These are phyloP conservation scores for Erysimum cheiranthoides DNA, from an alignment of 345 rosid species.

Conservation along the genomic window DNA sequence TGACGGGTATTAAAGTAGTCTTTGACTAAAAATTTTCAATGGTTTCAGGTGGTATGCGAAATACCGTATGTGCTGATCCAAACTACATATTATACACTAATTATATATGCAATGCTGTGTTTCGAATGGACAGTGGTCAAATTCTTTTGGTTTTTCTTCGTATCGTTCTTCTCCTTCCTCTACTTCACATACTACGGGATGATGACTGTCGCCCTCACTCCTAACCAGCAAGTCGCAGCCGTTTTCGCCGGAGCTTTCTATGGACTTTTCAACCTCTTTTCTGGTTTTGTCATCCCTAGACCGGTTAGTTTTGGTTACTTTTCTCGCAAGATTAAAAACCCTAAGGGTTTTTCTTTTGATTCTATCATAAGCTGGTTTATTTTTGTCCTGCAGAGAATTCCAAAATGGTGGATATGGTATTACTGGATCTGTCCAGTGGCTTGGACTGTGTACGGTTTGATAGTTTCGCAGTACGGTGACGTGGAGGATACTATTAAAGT, in stretches of 20 bases:
- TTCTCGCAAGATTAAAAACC: not conserved
- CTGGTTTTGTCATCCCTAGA: slow-evolving; percentile 88
- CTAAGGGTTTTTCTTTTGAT: not conserved
- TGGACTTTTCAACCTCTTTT: slow-evolving; percentile 77
- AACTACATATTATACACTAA: slow-evolving; percentile 62
- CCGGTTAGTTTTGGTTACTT: slow-evolving; percentile 55
- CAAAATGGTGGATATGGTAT: slow-evolving; percentile 94
- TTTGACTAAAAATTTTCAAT: not conserved
- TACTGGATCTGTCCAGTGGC: slow-evolving; percentile 91
- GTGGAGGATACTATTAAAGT: slow-evolving; percentile 47
- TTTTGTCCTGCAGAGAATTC: slow-evolving; percentile 49
- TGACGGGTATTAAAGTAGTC: not conserved
- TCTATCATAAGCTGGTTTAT: not conserved
- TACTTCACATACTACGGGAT: slow-evolving; percentile 96
- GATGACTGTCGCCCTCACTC: slow-evolving; percentile 90
- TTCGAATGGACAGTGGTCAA: slow-evolving; percentile 80
- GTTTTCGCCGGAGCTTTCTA: slow-evolving; percentile 79
- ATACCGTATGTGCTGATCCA: slow-evolving; percentile 76
- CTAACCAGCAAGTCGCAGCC: slow-evolving; percentile 83
- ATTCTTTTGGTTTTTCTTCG: slow-evolving; percentile 83
- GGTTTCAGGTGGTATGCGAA: slow-evolving; percentile 68
- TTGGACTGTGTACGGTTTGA: slow-evolving; percentile 81
- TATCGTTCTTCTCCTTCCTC: slow-evolving; percentile 84
- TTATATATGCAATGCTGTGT: slow-evolving; percentile 77
- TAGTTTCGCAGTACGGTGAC: slow-evolving; percentile 79